These are phyloP conservation scores for Arachnomyces sp. DNA, from an alignment of 2,329 filamentous ascomycete species.

Conservation along the genomic window DNA sequence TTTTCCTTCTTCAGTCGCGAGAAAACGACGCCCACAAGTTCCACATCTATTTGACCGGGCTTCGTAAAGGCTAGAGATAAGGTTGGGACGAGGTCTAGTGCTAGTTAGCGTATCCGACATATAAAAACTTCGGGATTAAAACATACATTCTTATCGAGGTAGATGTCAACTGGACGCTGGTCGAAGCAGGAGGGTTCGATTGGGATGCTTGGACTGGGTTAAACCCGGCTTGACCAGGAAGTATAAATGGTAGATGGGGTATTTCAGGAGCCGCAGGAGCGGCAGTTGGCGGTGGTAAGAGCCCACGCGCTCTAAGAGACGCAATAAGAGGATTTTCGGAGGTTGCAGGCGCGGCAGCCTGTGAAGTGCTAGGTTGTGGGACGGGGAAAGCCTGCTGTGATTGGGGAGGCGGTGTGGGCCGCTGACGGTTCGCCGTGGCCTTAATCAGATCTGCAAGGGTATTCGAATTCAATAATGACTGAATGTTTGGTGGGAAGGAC, in stretches of 20 bases:
- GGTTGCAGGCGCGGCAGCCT: conserved; percentile 27
- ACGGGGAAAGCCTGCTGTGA: conserved; percentile 34
- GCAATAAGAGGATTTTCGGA: conserved; percentile 56
- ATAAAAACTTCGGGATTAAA: conserved; percentile 3
- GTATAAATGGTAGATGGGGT: conserved; percentile 34
- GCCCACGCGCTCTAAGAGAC: conserved; percentile 59
- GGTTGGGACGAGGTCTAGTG: conserved; percentile 60
- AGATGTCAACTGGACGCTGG: conserved; percentile 49
- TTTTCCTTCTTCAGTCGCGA: conserved; percentile 64
- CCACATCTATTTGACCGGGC: conserved; percentile 78
- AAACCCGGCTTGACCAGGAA: conserved; percentile 29
- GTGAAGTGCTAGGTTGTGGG: conserved; percentile 41
- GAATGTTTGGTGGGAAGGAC: conserved; percentile 22
- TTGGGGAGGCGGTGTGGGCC: conserved; percentile 39
- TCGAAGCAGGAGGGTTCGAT: conserved; percentile 15
- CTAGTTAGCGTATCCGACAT: not conserved
- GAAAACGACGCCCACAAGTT: conserved; percentile 84
- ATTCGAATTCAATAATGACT: conserved; percentile 30
- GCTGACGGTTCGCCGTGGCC: conserved; percentile 33
- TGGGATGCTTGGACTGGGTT: conserved; percentile 25
- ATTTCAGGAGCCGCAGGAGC: conserved; percentile 30
- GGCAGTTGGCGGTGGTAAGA: conserved; percentile 46
- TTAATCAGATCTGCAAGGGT: conserved; percentile 39
- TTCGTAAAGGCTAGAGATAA: conserved; percentile 69
- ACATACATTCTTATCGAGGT: conserved; percentile 66